Percentiles rank a stretch among this genome's conserved stretches.
Conservation (phyloP, 768 basidiomycete species). For the Trametes cinnabarina region DNA sequence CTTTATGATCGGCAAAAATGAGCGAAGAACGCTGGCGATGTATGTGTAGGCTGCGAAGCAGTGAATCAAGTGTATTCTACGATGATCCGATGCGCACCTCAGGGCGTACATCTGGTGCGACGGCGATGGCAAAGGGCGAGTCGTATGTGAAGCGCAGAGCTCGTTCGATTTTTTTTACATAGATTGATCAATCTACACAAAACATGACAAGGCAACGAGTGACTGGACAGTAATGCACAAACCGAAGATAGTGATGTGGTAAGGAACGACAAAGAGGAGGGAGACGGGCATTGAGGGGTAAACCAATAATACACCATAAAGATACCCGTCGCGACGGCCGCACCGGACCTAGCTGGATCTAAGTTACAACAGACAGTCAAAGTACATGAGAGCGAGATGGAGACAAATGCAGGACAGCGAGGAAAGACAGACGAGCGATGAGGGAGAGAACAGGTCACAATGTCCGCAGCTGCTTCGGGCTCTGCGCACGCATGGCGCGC, state of each 20-base stretch:
- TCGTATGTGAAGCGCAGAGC: no score
- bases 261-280: not conserved
- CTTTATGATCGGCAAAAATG: no score
- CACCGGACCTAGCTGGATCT: not conserved
- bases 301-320: slow-evolving; percentile 12
- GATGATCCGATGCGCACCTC: no score
- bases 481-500: slow-evolving; percentile 31
- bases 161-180: no score
- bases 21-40: not conserved
- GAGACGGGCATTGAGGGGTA: not conserved
- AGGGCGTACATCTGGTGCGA: not conserved
- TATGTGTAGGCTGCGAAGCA: slow-evolving; percentile 9
- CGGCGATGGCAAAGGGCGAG: no score
- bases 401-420: not conserved
- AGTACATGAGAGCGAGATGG: not conserved
- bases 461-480: slow-evolving; percentile 7
- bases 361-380: not conserved
- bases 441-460: not conserved
- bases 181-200: no score
- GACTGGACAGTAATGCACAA: not conserved
- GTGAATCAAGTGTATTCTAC: slow-evolving; percentile 1
- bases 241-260: not conserved
- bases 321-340: not conserved
- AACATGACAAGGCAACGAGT: not conserved
- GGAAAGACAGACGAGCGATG: not conserved